These are phyloP conservation scores for Vanrija sp. DNA, from an alignment of 1,284 basidiomycete species.

Conservation along the genomic window DNA sequence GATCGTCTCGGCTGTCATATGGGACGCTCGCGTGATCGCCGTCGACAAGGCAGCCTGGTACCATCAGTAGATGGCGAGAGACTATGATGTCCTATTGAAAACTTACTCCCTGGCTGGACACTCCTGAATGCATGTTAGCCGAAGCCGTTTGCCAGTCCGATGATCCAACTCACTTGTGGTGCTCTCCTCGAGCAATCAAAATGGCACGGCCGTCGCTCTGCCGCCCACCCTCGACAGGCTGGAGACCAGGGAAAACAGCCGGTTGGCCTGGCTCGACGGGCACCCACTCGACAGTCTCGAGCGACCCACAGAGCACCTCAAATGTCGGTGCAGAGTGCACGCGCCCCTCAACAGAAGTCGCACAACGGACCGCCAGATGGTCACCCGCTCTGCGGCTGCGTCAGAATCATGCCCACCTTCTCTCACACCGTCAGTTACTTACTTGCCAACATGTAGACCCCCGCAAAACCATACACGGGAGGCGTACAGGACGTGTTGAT, in stretches of 20 bases:
- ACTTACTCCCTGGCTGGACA: constrained; percentile 43
- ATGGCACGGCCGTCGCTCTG: constrained; percentile 37
- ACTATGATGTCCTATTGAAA: too few species aligned
- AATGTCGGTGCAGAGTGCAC: constrained; percentile 15
- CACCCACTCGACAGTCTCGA: constrained; percentile 39
- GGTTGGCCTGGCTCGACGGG: constrained; percentile 34
- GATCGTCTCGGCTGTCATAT: constrained; percentile 42
- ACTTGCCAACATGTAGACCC: constrained; percentile 48
- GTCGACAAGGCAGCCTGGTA: constrained; percentile 35
- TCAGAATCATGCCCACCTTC: background rate
- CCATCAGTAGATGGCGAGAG: background rate
- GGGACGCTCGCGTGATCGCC: constrained; percentile 47
- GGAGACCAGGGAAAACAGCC: constrained; percentile 30
- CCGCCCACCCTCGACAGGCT: constrained; percentile 46
- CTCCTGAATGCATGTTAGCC: constrained; percentile 13
- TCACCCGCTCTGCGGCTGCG: constrained; percentile 26
- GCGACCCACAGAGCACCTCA: constrained; percentile 46
- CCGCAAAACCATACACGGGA: constrained; percentile 41
- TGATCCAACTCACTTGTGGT: constrained; percentile 7
- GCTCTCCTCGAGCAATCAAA: constrained; percentile 39
- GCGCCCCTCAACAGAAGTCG: constrained; percentile 42
- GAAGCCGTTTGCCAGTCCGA: too few species aligned
- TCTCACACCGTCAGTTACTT: constrained; percentile 8
- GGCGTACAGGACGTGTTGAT: constrained; percentile 37
- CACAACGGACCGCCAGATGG: constrained; percentile 36